phyloP scores from a whole-genome alignment of 2,329 filamentous ascomycete species.

The Pleomassaria siparia region DNA sequence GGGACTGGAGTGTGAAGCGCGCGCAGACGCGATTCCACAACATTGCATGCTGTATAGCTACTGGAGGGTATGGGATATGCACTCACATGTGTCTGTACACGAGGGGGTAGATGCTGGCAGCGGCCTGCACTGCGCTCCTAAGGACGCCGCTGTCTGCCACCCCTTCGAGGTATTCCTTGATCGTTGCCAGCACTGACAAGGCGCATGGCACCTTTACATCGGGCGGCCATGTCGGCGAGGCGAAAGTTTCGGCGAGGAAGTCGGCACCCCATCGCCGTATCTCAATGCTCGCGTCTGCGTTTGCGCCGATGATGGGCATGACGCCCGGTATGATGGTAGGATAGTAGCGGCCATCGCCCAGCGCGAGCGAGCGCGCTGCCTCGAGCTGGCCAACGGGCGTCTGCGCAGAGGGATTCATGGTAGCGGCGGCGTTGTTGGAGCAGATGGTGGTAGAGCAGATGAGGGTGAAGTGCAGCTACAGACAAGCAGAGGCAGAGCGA shows the following conservation, averaged over 20 bases:
- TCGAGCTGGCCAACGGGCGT: constrained; percentile 78
- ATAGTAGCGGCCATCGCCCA: constrained; percentile 86
- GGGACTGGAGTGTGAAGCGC: constrained; percentile 13
- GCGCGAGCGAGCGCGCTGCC: constrained; percentile 84
- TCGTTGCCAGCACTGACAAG: constrained; percentile 73
- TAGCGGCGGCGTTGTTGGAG: constrained; percentile 13
- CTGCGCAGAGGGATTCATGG: constrained; percentile 31
- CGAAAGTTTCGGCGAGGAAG: constrained; percentile 93
- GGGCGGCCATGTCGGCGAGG: constrained; percentile 78
- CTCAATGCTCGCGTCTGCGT: constrained; percentile 65
- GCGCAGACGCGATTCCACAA: constrained; percentile 9
- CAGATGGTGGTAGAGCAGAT: constrained; percentile 9
- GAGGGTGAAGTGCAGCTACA: too few species aligned
- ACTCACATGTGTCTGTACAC: constrained; percentile 95
- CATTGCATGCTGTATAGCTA: constrained; percentile 24
- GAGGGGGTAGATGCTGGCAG: constrained; percentile 89
- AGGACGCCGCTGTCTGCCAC: constrained; percentile 78
- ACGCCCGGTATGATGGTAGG: constrained; percentile 89
- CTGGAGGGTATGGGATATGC: constrained; percentile 8
- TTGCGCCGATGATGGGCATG: constrained; percentile 82
- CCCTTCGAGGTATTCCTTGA: constrained; percentile 54
- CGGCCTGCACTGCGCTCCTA: constrained; percentile 83
- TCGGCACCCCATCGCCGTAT: constrained; percentile 94
- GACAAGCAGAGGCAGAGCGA: constrained; percentile 9
- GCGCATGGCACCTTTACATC: constrained; percentile 80